These are phyloP conservation scores for Nicotiana tabacum DNA, from an alignment of 257 asterid genomes.

Conservation along the genomic window DNA sequence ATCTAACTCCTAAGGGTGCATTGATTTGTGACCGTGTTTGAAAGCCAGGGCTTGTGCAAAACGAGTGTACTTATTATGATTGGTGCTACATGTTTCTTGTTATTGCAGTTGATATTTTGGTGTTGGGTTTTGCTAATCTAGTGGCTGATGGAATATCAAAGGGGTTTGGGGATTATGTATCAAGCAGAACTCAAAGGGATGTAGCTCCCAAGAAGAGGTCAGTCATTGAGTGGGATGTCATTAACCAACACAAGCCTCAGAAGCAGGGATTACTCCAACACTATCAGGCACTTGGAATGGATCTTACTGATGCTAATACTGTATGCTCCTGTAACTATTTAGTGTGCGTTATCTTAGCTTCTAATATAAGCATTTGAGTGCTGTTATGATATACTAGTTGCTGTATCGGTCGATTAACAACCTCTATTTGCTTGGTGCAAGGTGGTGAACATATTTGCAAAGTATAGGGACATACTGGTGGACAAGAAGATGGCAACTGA, in stretches of 20 bases:
- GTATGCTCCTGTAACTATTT: conserved; percentile 10
- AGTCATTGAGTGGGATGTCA: conserved; percentile 54
- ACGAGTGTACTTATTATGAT: neutral
- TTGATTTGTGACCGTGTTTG: too few relatives aligned
- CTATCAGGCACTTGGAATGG: conserved; percentile 54
- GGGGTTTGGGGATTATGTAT: conserved; percentile 69
- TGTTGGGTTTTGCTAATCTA: conserved; percentile 60
- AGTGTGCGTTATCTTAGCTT: neutral
- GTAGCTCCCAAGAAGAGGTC: conserved; percentile 47
- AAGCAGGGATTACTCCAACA: conserved; percentile 33
- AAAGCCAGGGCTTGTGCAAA: neutral
- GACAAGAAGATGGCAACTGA: conserved; percentile 41
- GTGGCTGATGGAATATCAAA: conserved; percentile 71
- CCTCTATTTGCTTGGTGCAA: neutral
- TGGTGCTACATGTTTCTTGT: neutral
- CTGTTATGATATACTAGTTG: neutral
- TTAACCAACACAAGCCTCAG: conserved; percentile 24
- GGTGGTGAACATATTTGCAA: conserved; percentile 48
- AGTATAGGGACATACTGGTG: conserved; percentile 46
- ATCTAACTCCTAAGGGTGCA: too few relatives aligned
- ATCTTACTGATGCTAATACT: conserved; percentile 33
- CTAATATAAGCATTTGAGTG: neutral
- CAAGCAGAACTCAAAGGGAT: conserved; percentile 48
- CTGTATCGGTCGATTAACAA: neutral
- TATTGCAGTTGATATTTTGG: conserved; percentile 53